Evolutionary conservation across 2,329 filamentous ascomycete genomes (phyloP).

Genomic region (Beauveria asiatica): DNA sequence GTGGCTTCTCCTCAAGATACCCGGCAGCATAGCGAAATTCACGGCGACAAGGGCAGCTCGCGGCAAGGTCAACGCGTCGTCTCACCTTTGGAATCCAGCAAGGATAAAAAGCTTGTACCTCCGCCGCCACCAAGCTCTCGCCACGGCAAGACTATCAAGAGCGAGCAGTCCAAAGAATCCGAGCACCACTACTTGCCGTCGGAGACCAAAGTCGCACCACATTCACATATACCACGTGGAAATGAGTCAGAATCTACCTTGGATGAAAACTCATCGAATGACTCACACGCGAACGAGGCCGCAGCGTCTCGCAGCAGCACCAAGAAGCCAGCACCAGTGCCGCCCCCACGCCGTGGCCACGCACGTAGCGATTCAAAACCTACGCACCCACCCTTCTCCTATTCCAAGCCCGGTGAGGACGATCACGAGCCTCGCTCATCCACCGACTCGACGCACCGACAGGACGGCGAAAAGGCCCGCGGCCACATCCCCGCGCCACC

Average conservation of each 20-base stretch:
- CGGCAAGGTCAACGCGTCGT: not conserved
- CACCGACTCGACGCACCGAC: slow-evolving; percentile 37
- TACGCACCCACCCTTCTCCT: slow-evolving; percentile 9
- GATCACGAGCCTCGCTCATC: slow-evolving; percentile 39
- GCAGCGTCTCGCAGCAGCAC: slow-evolving; percentile 21
- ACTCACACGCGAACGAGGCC: slow-evolving; percentile 19
- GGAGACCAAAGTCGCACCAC: not conserved
- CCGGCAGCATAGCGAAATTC: not conserved
- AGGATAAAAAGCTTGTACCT: slow-evolving; percentile 52
- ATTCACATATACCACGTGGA: not conserved
- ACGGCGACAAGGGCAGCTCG: not conserved
- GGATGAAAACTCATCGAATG: slow-evolving; percentile 18
- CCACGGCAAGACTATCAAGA: slow-evolving; percentile 65
- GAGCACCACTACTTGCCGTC: not conserved
- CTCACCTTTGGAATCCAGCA: slow-evolving; percentile 16
- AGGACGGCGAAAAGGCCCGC: slow-evolving; percentile 36
- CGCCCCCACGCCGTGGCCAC: slow-evolving; percentile 42
- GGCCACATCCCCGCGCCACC: slow-evolving; percentile 34
- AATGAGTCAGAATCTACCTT: not conserved
- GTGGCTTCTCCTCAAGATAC: not conserved
- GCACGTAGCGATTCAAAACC: slow-evolving; percentile 36
- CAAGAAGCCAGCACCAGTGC: slow-evolving; percentile 40
- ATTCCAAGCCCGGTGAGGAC: slow-evolving; percentile 20
- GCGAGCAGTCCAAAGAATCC: slow-evolving; percentile 24
- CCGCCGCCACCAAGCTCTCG: slow-evolving; percentile 66